These are phyloP conservation scores for Umbelopsis vinacea DNA, from an alignment of 192 early-diverging fungal genomes.

Conservation along the genomic window DNA sequence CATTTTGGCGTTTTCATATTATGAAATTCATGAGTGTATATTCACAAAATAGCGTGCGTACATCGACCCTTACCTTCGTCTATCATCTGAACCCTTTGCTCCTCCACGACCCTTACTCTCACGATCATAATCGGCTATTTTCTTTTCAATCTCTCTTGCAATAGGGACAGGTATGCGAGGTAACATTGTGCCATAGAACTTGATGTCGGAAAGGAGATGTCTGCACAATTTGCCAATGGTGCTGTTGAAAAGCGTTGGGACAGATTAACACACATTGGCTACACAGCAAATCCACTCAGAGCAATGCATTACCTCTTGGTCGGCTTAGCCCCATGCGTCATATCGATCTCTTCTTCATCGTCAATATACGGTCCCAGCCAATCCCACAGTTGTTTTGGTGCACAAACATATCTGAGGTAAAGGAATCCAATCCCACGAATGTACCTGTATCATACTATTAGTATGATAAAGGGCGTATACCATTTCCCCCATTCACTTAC, in stretches of 20 bases:
- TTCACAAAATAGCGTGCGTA: background rate
- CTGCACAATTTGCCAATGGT: constrained; percentile 75
- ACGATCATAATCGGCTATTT: constrained; percentile 57
- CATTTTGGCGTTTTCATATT: background rate
- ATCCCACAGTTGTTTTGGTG: constrained; percentile 75
- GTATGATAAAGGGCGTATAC: no score
- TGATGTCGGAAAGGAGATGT: constrained; percentile 72
- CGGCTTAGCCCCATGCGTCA: constrained; percentile 62
- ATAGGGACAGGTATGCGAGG: constrained; percentile 85
- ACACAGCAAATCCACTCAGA: no score
- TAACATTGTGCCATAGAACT: constrained; percentile 79
- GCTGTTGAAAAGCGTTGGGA: constrained; percentile 40
- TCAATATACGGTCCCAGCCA: constrained; percentile 81
- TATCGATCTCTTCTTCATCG: constrained; percentile 74
- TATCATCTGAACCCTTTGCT: background rate
- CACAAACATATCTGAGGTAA: constrained; percentile 83
- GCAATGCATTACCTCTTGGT: constrained; percentile 49
- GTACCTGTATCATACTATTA: constrained; percentile 48
- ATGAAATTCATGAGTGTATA: background rate
- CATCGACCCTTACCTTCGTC: background rate
- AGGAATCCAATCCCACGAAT: constrained; percentile 80
- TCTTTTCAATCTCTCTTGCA: constrained; percentile 72
- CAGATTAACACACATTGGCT: no score
- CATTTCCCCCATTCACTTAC: no score
- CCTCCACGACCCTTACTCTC: constrained; percentile 23